Percentiles rank a stretch among this genome's conserved stretches.
Conservation (phyloP, 129 eudicot species). For the Saposhnikovia divaricata region DNA sequence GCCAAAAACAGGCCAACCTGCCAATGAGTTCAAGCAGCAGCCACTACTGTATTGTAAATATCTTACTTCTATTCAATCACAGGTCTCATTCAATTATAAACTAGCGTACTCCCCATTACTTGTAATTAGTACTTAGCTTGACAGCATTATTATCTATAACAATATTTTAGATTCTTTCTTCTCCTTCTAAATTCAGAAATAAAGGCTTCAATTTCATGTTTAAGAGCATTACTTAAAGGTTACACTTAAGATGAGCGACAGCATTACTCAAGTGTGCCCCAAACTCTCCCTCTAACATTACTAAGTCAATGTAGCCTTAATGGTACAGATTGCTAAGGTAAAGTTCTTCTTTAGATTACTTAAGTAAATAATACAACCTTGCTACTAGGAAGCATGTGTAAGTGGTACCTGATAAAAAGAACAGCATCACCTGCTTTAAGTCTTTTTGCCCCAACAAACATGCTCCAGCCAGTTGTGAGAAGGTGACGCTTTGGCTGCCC, state of each 20-base stretch:
- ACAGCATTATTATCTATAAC: background rate
- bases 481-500: conserved; percentile 99
- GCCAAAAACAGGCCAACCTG: background rate
- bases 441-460: conserved; percentile 96
- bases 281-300: background rate
- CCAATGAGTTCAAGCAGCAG: background rate
- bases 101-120: background rate
- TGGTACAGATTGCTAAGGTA: background rate
- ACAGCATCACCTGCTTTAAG: conserved; percentile 97
- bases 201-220: background rate
- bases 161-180: no score
- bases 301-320: background rate
- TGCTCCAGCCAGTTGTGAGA: conserved; percentile 99
- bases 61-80: background rate
- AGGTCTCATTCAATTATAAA: background rate
- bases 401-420: conserved; percentile 69
- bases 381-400: background rate
- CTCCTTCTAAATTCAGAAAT: background rate
- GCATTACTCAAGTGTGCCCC: background rate
- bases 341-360: background rate
- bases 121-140: background rate
- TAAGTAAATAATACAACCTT: background rate
- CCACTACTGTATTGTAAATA: background rate
- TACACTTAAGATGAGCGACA: background rate
- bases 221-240: background rate